Base-by-base conservation (phyloP, 495 filamentous ascomycete genomes). In the Daldinia concentrica region DNA sequence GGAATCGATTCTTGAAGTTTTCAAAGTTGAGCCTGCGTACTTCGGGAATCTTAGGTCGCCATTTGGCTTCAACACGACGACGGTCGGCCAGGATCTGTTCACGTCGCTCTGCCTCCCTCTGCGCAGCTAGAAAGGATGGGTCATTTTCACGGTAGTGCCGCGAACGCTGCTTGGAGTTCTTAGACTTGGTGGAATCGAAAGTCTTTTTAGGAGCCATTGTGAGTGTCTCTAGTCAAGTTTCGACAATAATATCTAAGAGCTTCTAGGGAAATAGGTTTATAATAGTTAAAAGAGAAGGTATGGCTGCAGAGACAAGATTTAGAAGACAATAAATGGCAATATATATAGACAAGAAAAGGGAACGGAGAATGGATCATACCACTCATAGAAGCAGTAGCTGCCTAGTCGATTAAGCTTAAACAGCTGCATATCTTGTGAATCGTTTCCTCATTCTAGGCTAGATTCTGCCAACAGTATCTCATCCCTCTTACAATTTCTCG, bases 1-100 rank as follows among this genome's bases (percentile, higher is more conserved):
- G 66, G 70, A 78, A 80, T 5, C 79, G 74, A 39, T 80, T 80
- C 63, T 82, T 82, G 74, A 80, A 82, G 60, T 78, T 70, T 48
- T 77, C 71, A 56, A 82, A 79, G 64, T 76, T 78, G 39, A 78
- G 71, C 48, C 73, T 74, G 3, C 77, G 77, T 29, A 78, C 74
- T n/a, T 76, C 74, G 39, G 76, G 76, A 24, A 78, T 73, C 74
- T 78, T 78, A 32, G 74, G 74, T 12, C 74, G 69, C 76, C 76
- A 78, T 59, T 78, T 78, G 34, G 71, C 68, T 39, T 71, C 76
- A 12, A 45, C 69, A 0, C 76, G 76, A 30, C 74, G 74, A 11
- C 69, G 67, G 48, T 76, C 69, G 41, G 76, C 76, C 12, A 78
- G 37, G 24, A 76, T 72, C 14, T 66, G 58, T 58, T 76, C 74